phyloP scores from a whole-genome alignment of 2,329 filamentous ascomycete species.

The Pleurostoma richardsiae region DNA sequence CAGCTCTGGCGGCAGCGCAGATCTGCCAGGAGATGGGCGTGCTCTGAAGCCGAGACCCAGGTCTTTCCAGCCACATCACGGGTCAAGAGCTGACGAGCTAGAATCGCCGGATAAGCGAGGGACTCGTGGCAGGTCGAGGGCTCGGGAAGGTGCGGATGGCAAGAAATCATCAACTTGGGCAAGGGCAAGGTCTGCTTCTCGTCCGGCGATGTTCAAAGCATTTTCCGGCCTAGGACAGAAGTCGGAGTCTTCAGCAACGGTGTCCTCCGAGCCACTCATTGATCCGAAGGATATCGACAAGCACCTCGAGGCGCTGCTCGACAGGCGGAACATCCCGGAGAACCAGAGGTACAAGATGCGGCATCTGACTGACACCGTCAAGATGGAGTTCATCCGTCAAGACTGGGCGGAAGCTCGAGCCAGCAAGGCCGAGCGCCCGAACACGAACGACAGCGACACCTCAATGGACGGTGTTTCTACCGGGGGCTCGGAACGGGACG shows the following conservation, averaged over 20 bases:
- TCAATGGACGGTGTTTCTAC: slow-evolving; percentile 26
- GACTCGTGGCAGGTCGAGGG: slow-evolving; percentile 10
- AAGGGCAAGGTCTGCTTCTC: slow-evolving; percentile 33
- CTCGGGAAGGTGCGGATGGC: slow-evolving; percentile 4
- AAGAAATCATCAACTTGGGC: slow-evolving; percentile 14
- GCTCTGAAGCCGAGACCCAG: slow-evolving; percentile 40
- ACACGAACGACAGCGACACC: slow-evolving; percentile 36
- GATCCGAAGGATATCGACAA: slow-evolving; percentile 50
- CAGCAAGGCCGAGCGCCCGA: slow-evolving; percentile 36
- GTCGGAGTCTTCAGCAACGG: slow-evolving; percentile 27
- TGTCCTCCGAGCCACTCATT: slow-evolving; percentile 46
- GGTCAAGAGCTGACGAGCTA: slow-evolving; percentile 13
- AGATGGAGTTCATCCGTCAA: slow-evolving; percentile 91
- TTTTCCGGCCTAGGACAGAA: slow-evolving; percentile 31
- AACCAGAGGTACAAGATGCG: slow-evolving; percentile 95
- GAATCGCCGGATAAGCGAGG: slow-evolving; percentile 8
- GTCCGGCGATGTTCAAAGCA: slow-evolving; percentile 31
- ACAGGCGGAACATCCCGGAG: slow-evolving; percentile 88
- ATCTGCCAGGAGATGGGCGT: slow-evolving; percentile 4
- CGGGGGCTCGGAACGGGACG: slow-evolving; percentile 29
- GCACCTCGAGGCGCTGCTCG: slow-evolving; percentile 61
- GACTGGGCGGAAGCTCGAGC: slow-evolving; percentile 69
- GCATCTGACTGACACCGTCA: slow-evolving; percentile 80
- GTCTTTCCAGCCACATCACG: slow-evolving; percentile 39
- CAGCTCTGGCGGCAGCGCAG: too few species aligned